Base-by-base conservation (phyloP, 345 rosid species). In the Salix exigua region DNA sequence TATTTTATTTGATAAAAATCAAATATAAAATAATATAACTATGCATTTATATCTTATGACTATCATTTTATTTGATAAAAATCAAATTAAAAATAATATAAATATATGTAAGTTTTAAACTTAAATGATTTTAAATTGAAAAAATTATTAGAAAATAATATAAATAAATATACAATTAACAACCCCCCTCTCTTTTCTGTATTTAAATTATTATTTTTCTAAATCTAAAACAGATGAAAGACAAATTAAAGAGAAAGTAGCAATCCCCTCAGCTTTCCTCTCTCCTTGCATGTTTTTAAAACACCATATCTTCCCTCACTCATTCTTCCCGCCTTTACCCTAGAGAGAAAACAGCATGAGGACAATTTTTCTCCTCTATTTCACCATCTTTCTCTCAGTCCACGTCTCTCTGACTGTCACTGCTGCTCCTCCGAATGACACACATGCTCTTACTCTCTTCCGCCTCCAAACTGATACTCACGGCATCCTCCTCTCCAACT, bases 391-490 rank as follows among this genome's bases (percentile, higher is more conserved):
- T 53, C 68, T 33, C 31, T 50, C 44, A 16, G 33, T 37, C 8
- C 23, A 14, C 30, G 81, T 42, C 19, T 71, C 1, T 28, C 83
- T 18, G 0, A 13, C 19, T 40, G 18, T 18, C 37, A 17, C 80
- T 78, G 60, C 72, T 11, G 26, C 81, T 6, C 35, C 69, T 3
- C 83, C 80, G 42, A 92, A 95, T 73, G 97, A 93, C 87, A 95
- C 97, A 2, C 31, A 73, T 30, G 83, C 97, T 28, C 97, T 93
- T 79, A 88, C 90, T 17, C 88, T 89, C 81, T 93, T 95, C 86
- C 97, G 97, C 76, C 86, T 83, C 76, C 90, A 85, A 33, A 84
- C 96, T 16, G 99, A 95, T 82, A 50, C 92, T 11, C 99, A 95
- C 81, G 97, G 94, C 50, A 83, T 75, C 81, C 98, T 94, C 84